Conservation (phyloP, 2,329 filamentous ascomycete species). For the Diaporthe amygdali region DNA sequence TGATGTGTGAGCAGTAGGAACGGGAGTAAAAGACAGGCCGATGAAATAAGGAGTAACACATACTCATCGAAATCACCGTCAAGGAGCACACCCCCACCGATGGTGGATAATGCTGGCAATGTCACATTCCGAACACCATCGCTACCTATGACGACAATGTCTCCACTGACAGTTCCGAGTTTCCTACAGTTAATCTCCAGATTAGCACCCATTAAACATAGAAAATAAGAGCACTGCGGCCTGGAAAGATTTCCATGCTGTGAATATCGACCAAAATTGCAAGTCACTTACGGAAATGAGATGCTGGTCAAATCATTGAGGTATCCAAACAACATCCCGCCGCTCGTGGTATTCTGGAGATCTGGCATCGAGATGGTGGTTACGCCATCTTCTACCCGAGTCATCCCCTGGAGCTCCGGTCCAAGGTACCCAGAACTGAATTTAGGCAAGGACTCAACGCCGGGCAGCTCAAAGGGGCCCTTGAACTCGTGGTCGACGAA, state of each 20-base stretch:
- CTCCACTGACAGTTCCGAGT: not conserved
- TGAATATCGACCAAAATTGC: not conserved
- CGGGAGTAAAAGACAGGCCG: not conserved
- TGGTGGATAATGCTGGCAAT: not conserved
- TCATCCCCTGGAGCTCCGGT: not conserved
- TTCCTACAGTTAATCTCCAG: not conserved
- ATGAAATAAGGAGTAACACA: not conserved
- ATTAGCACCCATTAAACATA: not conserved
- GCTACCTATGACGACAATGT: not conserved
- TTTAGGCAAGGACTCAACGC: not conserved
- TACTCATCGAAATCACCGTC: constrained; percentile 4
- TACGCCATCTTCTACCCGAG: not conserved
- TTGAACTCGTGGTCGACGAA: not conserved
- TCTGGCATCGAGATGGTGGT: constrained; percentile 2
- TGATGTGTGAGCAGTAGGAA: not conserved
- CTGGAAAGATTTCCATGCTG: not conserved
- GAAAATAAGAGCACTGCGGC: not conserved
- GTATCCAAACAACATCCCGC: not conserved
- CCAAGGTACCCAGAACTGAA: not conserved
- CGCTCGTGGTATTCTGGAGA: not conserved
- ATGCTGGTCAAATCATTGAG: not conserved
- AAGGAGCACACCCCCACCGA: not conserved
- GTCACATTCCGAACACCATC: not conserved
- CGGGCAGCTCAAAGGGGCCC: not conserved
- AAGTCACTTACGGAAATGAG: not conserved